Base-by-base conservation (phyloP, 2,329 filamentous ascomycete genomes). In the Grosmannia clavigera region DNA sequence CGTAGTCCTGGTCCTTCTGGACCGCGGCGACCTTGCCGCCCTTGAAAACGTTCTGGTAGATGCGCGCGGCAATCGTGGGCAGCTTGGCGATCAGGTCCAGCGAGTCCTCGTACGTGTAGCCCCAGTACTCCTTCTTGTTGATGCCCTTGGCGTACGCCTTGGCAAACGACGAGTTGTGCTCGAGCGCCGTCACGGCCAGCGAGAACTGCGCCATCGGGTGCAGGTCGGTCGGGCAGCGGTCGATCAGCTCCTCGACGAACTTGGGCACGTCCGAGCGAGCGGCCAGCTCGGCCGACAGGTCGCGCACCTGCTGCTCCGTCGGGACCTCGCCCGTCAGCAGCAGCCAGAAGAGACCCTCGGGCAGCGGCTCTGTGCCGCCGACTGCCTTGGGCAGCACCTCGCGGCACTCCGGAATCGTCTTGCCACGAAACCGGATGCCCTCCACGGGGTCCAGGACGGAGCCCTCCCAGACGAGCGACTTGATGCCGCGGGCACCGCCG, bases 21-120 rank as follows among this genome's bases (percentile, higher is more conserved):
- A 96, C 84, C 60, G 91, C 75, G 63, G 90, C 89, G 68, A 99
- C 92, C 87, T 97, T 97, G 80, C 94, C 94, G 73, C 95, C 94
- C 86, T 97, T 96, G 90, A 95, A 99, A 75, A 97, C 87, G 77
- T 99, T 99, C 82, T 95, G 94, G 87, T 99, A 99, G 84, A 99
- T 99, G 80, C 91, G 90, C 65, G 94, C 82, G 66, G 94, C 94
- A 71, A 99, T 96, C 75, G 90, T 96, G 74, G 94, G 94, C 70
- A 99, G 89, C 87, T 97, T 97, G 73, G 94, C 94, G 75, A 99
- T 99, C 75, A 99, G 82, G 79, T 99, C 92, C 92, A 99, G 97
- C 64, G 92, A 94, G 80, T 99, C 94, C 85, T 99, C 94, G 72
- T 95, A 99, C 69, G 92, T 96, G 84, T 97, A 92, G 77, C 87